Base-by-base conservation (phyloP, 495 filamentous ascomycete genomes). In the Podospora pseudoanserina region DNA sequence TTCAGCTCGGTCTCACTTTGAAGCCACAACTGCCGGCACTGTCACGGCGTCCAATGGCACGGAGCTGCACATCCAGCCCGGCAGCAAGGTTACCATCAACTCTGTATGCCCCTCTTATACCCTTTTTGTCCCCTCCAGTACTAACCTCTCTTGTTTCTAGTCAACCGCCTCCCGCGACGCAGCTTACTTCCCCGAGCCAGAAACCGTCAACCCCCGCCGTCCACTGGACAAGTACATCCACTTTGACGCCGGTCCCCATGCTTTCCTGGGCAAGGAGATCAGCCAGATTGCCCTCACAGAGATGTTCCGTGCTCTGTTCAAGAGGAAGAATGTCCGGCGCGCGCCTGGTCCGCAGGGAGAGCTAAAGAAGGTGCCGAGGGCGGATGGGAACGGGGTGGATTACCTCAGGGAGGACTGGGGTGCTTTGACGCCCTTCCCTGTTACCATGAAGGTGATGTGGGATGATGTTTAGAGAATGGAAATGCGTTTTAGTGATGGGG, bases 391-490 rank as follows among this genome's bases (percentile, higher is more conserved):
- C 0, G 39, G 39, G 39, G 86, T 86, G 28, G 75, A 87, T 28
- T 96, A 93, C 71, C 84, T 96, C 80, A 86, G 87, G 64, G 87
- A 91, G 76, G 90, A 96, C 72, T 86, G 88, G 78, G 88, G 89
- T 28, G 83, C 84, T 34, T 88, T 88, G 78, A 91, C 84, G 75
- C 84, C 90, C 6, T 94, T 92, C 82, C 92, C 92, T 0, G 88
- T 85, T 30, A 89, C 86, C 79, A 87, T 87, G 85, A 85, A 83
- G 78, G 78, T 87, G 68, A 77, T 76, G 58, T 86, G 82, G 76
- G 84, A 86, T 70, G 76, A 58, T 9, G 55, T 58, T 58, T 58
- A 58, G n/a, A 23, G 23, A 23, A 23, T 23, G 23, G 23, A 23
- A 23, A 23, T 23, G 23, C 23, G 1, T 23, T 23, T 23, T 23